Base-by-base conservation (phyloP, 2,329 filamentous ascomycete species). In the Aspergillus tubingensis region DNA sequence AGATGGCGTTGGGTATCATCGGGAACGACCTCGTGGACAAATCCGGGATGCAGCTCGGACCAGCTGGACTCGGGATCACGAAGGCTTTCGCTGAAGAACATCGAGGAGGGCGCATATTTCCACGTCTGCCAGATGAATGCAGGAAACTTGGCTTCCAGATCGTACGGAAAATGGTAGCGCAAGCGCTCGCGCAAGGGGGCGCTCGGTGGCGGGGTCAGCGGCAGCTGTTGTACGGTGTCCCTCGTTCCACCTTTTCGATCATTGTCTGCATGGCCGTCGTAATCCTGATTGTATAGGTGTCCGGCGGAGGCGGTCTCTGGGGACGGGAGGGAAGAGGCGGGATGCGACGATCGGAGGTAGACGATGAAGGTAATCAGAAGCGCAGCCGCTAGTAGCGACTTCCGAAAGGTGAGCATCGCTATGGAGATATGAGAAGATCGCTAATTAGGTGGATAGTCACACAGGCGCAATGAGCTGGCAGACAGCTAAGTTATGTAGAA, bases 71-170 rank as follows among this genome's bases (percentile, higher is more conserved):
- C 95, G 61, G 92, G 85, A 50, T 90, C 87, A 63, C 93, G 88
- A 73, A 96, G 93, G 19, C 82, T 79, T 63, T 89, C 86, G 10
- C 78, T 79, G 73, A 99, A 99, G 63, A 91, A 83, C 54, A 86
- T 83, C 21, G 91, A 90, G 1, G 88, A 85, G 0, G 94, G 93
- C 0, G 87, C 91, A 71, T 87, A 89, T 77, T 96, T 97, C 95
- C 95, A 99, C 13, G 95, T 99, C 82, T 99, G 95, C 95, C 95
- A 99, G 73, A 99, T 96, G 81, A 96, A 98, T 59, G 92, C 93
- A 3, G 95, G 95, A 76, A 98, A 98, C 76, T 94, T 96, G 68
- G 83, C 78, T 72, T 92, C 87, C 64, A 94, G 83, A 71, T 96
- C 91, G 82, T 98, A 99, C 19, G 93, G 92, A 77, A 95, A 98